phyloP scores from a whole-genome alignment of 164 flowering plant genomes.

The Dillenia suffruticosa region DNA sequence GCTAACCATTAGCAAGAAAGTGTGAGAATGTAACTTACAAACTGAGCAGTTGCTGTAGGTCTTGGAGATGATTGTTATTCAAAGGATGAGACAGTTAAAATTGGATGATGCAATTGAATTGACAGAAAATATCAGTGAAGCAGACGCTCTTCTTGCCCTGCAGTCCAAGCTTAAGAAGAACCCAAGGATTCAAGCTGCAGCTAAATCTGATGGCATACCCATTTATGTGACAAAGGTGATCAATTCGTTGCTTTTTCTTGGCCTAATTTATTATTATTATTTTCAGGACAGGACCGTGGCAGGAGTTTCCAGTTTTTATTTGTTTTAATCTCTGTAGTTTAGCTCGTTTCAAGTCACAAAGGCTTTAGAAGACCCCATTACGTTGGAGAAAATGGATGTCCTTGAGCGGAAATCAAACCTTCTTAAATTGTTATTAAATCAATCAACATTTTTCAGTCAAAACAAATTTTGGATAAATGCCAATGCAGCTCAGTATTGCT shows the following conservation, averaged over 20 bases:
- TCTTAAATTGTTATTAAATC: too few species aligned
- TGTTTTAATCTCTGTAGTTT: slow-evolving; percentile 42
- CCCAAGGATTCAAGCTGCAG: slow-evolving; percentile 73
- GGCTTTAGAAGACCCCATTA: too few species aligned
- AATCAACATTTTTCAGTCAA: too few species aligned
- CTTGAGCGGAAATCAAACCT: too few species aligned
- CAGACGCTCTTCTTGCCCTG: slow-evolving; percentile 82
- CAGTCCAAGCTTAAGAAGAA: slow-evolving; percentile 86
- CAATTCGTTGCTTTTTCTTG: not conserved
- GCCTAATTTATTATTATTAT: not conserved
- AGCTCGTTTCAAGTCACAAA: slow-evolving; percentile 67
- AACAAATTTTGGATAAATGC: too few species aligned
- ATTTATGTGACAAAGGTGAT: slow-evolving; percentile 73
- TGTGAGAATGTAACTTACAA: slow-evolving; percentile 32
- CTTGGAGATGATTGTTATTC: slow-evolving; percentile 59
- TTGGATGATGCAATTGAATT: slow-evolving; percentile 46
- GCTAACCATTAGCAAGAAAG: slow-evolving; percentile 6
- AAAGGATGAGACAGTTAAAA: slow-evolving; percentile 63
- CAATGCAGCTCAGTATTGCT: too few species aligned
- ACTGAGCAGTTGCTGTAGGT: slow-evolving; percentile 60
- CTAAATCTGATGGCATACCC: slow-evolving; percentile 66
- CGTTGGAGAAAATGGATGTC: slow-evolving; percentile 67
- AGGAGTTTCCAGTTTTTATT: not conserved
- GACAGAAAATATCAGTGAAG: slow-evolving; percentile 85
- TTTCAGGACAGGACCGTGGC: not conserved